Conservation (phyloP, 768 basidiomycete genomes). For the Termitomyces sp. region DNA sequence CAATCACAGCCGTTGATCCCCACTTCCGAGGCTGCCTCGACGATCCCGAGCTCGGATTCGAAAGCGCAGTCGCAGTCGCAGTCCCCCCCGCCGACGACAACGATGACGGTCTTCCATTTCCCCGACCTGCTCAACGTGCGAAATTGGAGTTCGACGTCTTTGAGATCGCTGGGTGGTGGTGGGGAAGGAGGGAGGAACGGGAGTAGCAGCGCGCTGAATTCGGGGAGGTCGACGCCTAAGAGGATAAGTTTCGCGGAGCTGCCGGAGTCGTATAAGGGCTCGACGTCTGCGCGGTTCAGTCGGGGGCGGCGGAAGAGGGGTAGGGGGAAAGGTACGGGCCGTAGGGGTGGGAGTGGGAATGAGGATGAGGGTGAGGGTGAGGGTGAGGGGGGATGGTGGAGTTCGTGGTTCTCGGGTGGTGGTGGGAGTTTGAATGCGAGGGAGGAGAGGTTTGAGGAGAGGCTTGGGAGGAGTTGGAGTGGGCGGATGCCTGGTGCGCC, state of each 20-base stretch:
- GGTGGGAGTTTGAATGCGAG: constrained; percentile 26
- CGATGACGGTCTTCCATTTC: constrained; percentile 15
- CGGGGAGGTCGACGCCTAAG: constrained; percentile 58
- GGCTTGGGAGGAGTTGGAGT: constrained; percentile 48
- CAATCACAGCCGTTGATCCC: not conserved
- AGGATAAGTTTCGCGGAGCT: constrained; percentile 77
- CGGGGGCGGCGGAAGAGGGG: constrained; percentile 31
- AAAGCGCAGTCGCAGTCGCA: constrained; percentile 24
- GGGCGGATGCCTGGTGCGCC: constrained; percentile 28
- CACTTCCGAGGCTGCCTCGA: constrained; percentile 14
- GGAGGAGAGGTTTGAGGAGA: constrained; percentile 52
- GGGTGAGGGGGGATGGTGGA: constrained; percentile 26
- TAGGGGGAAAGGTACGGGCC: constrained; percentile 6
- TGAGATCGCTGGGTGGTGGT: constrained; percentile 2
- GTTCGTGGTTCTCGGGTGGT: constrained; percentile 8
- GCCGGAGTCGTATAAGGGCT: constrained; percentile 56
- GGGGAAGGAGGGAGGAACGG: constrained; percentile 24
- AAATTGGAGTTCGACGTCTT: not conserved
- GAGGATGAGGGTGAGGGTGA: constrained; percentile 19
- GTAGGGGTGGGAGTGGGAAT: constrained; percentile 10
- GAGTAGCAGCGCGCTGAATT: constrained; percentile 37
- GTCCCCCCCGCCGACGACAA: too few species aligned
- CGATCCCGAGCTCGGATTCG: not conserved
- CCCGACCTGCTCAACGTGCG: not conserved
- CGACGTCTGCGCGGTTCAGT: constrained; percentile 31